These are phyloP conservation scores for Coemansia sp. DNA, from an alignment of 192 early-diverging fungal genomes.

Conservation along the genomic window DNA sequence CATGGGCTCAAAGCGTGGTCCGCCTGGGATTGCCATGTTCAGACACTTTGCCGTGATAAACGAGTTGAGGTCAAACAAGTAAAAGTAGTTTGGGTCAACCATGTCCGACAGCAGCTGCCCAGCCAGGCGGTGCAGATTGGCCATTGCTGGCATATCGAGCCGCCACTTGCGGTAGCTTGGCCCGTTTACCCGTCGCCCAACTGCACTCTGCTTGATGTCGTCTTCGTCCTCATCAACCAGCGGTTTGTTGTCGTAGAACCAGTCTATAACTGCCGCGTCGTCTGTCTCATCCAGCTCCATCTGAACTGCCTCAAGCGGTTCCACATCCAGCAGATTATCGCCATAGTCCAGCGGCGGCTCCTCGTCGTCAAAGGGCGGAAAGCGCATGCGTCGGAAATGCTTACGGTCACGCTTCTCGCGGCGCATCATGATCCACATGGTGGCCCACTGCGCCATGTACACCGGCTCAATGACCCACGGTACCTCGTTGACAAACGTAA, in stretches of 20 bases:
- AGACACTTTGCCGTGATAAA: constrained; percentile 98
- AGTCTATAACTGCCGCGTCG: constrained; percentile 85
- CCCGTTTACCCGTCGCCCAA: constrained; percentile 72
- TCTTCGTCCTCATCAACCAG: constrained; percentile 59
- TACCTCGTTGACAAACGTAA: constrained; percentile 98
- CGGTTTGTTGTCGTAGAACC: constrained; percentile 98
- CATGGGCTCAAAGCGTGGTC: constrained; percentile 96
- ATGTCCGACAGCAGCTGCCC: constrained; percentile 92
- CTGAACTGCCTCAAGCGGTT: constrained; percentile 97
- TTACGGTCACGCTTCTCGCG: constrained; percentile 96
- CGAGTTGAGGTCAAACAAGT: constrained; percentile 91
- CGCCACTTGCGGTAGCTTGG: constrained; percentile 87
- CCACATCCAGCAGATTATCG: constrained; percentile 97
- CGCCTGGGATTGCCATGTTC: constrained; percentile 97
- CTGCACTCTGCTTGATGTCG: constrained; percentile 41
- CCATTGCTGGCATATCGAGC: constrained; percentile 91
- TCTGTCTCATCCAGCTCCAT: constrained; percentile 98
- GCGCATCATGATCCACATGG: constrained; percentile 99
- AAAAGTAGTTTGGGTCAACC: constrained; percentile 96
- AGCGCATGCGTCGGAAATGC: constrained; percentile 98
- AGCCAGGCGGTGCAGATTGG: constrained; percentile 88
- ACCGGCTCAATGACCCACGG: constrained; percentile 95
- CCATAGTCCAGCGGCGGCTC: constrained; percentile 98
- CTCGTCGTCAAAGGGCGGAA: constrained; percentile 98
- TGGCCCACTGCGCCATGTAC: constrained; percentile 98